Evolutionary conservation across 2,329 filamentous ascomycete genomes (phyloP), one percentile per base, ranked within the genome.

Genomic region (Diplodia mutila): DNA sequence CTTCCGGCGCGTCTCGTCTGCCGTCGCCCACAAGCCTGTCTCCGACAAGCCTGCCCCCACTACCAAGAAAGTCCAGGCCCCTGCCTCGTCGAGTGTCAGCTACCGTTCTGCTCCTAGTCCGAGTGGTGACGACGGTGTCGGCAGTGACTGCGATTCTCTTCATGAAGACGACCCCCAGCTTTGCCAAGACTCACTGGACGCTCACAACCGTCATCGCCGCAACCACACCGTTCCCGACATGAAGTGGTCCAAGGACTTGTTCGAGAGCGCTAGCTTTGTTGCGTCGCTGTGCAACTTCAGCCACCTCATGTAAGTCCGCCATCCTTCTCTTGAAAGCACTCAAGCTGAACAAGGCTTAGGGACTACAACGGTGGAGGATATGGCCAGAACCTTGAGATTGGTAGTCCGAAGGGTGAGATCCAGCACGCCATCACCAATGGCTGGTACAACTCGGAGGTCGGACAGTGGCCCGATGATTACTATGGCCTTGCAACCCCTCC

Each of bases 151-250:
- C 11, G 8, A 46, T 4, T 21, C 39, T 14, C 49, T 54, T 37
- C 48, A 65, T 23, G 46, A 27, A 4, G 37, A 48, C 5, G 23
- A 64, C 29, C 21, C 49, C 61, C 21, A 65, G 49, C 32, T 53
- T 23, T 65, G 61, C 34, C 34, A 52, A 14, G 34, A 54, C 18
- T 34, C 37, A 2, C 9, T 53, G 49, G 49, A 53, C 18, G 32
- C 61, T 32, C 51, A 65, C 49, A 65, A 65, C 61, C 48, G 29
- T 4, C 61, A 65, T 29, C 61, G 61, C 11, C 48, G 32, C 29
- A 65, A 65, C 61, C 61, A 65, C 61, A 65, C 21, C 34, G 48
- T 25, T 29, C 29, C 61, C 18, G 61, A 52, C 14, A 65, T 65
- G 23, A 32, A 65, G n/a, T 65, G 61, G 61, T 18, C 25, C 32